These are phyloP conservation scores for Neonectria hederae DNA, from an alignment of 2,329 filamentous ascomycete species.

Conservation along the genomic window DNA sequence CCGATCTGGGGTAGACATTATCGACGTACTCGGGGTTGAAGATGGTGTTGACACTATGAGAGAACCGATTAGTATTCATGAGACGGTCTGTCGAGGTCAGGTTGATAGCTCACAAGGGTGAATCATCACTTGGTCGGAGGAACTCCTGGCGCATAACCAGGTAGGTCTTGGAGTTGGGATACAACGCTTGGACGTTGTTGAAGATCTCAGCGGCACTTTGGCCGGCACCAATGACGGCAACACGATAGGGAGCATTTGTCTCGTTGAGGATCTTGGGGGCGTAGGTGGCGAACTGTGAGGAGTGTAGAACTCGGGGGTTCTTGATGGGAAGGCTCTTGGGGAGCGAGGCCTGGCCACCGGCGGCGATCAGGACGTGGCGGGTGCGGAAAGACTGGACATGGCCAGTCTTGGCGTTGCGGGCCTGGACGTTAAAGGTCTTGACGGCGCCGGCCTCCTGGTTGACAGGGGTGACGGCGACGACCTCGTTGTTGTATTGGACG, in stretches of 20 bases:
- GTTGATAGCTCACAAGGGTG: constrained; percentile 78
- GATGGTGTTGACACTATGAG: constrained; percentile 86
- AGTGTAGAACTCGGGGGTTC: constrained; percentile 83
- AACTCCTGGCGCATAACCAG: constrained; percentile 86
- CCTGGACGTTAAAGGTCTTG: constrained; percentile 73
- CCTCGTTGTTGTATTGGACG: constrained; percentile 82
- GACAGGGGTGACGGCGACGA: constrained; percentile 74
- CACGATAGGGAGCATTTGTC: constrained; percentile 68
- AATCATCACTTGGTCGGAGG: constrained; percentile 91
- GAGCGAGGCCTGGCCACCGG: constrained; percentile 72
- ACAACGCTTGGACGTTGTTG: constrained; percentile 83
- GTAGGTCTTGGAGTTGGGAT: constrained; percentile 81
- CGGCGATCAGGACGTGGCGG: constrained; percentile 71
- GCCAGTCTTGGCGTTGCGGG: constrained; percentile 69
- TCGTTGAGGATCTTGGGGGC: constrained; percentile 68
- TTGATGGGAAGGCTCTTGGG: constrained; percentile 74
- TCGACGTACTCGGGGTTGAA: constrained; percentile 92
- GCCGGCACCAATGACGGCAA: constrained; percentile 88
- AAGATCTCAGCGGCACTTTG: constrained; percentile 97
- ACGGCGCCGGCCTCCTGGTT: constrained; percentile 60
- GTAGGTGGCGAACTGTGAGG: constrained; percentile 80
- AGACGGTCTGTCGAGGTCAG: background rate
- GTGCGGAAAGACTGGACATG: constrained; percentile 62
- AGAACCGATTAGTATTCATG: constrained; percentile 38
- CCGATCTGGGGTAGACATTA: constrained; percentile 74